phyloP scores from a whole-genome alignment of 108 stramenopile genomes.

The Mediolabrus comicus region DNA sequence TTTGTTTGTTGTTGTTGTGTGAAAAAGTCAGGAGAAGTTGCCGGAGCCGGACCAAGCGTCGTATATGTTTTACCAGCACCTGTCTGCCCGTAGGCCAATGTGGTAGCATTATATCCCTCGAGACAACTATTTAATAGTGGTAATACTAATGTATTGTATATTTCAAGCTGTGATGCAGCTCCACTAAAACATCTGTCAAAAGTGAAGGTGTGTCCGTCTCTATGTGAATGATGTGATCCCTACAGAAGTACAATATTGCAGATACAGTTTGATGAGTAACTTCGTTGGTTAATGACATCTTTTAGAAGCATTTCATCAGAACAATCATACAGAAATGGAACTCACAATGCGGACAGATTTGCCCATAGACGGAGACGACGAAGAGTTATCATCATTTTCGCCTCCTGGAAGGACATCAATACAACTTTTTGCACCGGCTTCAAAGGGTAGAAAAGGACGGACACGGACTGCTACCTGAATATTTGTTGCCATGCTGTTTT shows the following conservation, averaged over 20 bases:
- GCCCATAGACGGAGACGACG: neutral
- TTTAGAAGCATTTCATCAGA: no score
- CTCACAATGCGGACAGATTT: conserved; percentile 1
- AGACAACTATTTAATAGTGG: conserved; percentile 66
- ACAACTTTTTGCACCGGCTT: conserved; percentile 61
- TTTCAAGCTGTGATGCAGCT: conserved; percentile 46
- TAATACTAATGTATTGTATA: conserved; percentile 51
- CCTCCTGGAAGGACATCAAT: conserved; percentile 52
- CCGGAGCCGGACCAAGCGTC: conserved; percentile 54
- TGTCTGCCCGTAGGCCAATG: conserved; percentile 92
- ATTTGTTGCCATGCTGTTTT: conserved; percentile 12
- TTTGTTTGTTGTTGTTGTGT: neutral
- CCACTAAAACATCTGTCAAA: conserved; percentile 68
- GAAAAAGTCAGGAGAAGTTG: conserved; percentile 26
- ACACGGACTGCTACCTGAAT: conserved; percentile 83
- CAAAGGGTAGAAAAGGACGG: conserved; percentile 70
- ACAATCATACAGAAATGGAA: no score
- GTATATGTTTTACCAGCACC: conserved; percentile 85
- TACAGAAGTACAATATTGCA: neutral
- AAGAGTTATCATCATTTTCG: neutral
- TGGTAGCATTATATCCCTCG: conserved; percentile 77
- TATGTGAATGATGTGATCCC: neutral
- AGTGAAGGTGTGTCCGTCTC: conserved; percentile 49
- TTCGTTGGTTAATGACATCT: no score
- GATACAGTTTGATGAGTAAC: no score